A percentile compares a stretch with the other conserved stretches of the same genome.
phyloP scores from a whole-genome alignment of 2,329 filamentous ascomycete species.

The Neurospora sp. region DNA sequence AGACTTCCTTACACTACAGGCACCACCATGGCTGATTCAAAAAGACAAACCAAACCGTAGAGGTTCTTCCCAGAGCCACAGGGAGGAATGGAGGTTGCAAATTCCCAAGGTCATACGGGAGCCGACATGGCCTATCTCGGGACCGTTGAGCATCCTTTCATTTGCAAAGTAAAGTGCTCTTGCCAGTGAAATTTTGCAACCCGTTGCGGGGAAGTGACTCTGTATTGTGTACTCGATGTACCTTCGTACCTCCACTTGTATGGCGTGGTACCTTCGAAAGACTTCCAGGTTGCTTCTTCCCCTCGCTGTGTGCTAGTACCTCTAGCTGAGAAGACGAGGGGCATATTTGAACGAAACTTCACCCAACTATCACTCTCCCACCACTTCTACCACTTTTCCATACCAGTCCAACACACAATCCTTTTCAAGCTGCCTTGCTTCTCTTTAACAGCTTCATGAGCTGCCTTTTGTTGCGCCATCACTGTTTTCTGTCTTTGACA shows the following conservation, averaged over 20 bases:
- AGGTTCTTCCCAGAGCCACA: neutral
- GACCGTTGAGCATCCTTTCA: neutral
- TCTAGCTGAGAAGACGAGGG: neutral
- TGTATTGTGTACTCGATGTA: neutral
- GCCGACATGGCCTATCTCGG: neutral
- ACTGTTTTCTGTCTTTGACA: neutral
- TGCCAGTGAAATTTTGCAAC: neutral
- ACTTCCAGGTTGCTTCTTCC: neutral
- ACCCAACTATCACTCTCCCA: neutral
- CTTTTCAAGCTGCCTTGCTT: neutral
- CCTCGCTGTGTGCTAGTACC: neutral
- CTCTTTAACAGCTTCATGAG: neutral
- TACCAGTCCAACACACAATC: neutral
- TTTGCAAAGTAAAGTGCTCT: neutral
- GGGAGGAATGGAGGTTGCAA: neutral
- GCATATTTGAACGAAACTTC: neutral
- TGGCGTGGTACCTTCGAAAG: neutral
- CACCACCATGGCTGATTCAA: neutral
- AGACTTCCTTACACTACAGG: neutral
- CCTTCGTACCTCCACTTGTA: neutral
- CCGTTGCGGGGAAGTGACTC: neutral
- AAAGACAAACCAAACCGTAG: neutral
- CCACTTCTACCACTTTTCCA: neutral
- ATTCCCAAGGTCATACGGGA: neutral
- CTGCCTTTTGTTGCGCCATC: neutral